Evolutionary conservation across 2,329 filamentous ascomycete species (phyloP), one percentile per base, ranked within the genome.

Genomic region (Nakataea oryzae): DNA sequence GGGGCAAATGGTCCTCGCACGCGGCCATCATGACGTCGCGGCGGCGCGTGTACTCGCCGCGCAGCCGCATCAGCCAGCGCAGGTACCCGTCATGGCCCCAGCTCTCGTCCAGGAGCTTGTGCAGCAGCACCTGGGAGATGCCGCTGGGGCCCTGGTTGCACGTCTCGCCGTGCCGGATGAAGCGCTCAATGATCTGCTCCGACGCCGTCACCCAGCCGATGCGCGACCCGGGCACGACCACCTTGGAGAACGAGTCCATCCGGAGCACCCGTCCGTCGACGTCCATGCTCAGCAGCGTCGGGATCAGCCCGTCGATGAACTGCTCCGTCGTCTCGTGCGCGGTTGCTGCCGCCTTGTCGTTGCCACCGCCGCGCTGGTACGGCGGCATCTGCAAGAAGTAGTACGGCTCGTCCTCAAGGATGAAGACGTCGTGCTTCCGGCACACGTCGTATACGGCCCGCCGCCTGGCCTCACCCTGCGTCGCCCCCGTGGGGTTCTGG

Each of bases 41-140:
- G 64, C 93, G 85, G 66, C 79, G 78, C 1, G 93, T 95, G 72
- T 99, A 99, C 74, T 92, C 85, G 69, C 85, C 74, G 58, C 92
- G 84, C 69, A 97, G 77, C 71, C 91, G 83, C 71, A 95, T 89
- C 66, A 99, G 77, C 95, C 95, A 99, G 70, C 88, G 82, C 28
- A 99, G 75, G 71, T 96, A 99, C 1, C 93, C 93, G 55, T 85
- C 81, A 70, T 99, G 95, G 28, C 93, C 95, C 95, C 95, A 99
- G 17, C 47, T 54, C 74, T 96, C 91, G 66, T 99, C 95, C 2
- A 99, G 80, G 27, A 99, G 79, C 76, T 96, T 96, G 78, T 90
- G 93, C 62, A 97, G 77, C 11, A 93, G 79, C 27, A 95, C 79
- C 76, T 97, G 61, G 0, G 89, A 86, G 69, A 96, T 84, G 56